Evolutionary conservation across 2,329 filamentous ascomycete genomes (phyloP), one percentile per base, ranked within the genome.

Genomic region (Beauveria caledonica): DNA sequence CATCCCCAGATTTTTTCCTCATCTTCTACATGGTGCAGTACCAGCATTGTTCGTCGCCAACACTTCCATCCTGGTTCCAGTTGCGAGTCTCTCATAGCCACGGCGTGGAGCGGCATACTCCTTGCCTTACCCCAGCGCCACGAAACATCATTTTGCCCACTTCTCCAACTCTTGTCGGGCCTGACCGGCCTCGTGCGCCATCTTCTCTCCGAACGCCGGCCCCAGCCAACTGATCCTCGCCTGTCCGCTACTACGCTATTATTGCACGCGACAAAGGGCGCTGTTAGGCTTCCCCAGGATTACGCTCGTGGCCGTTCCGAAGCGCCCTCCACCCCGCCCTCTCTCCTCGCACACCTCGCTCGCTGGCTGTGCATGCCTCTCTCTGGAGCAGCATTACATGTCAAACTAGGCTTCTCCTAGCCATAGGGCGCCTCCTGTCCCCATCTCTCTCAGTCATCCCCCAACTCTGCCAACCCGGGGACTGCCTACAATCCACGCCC

Each of bases 231-330:
- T 23, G 13, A 42, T 19, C 39, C 36, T 53, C 36, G n/a, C 23
- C 50, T 6, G 4, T 54, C 36, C 51, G 36, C 15, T 54, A 11
- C 48, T 21, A 25, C 44, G n/a, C 27, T 50, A 25, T 36, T 46
- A 17, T 27, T 45, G 56, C 48, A 51, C 48, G 23, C 56, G 56
- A 58, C n/a, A 51, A 44, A 33, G 6, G 9, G 36, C n/a, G 36
- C 39, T 48, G 39, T 39, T 59, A 59, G 56, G 33, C 21, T 48
- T 59, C 56, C 56, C 56, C 56, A 59, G 48, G 23, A 59, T 52
- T 45, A 59, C 56, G 23, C 25, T 36, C 39, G n/a, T 59, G 19
- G 48, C 48, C 39, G 27, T 58, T 51, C 48, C 45, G n/a, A 33
- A 49, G 10, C 4, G 25, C 25, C 23, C 23, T 25, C n/a, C 46